Base-by-base conservation (phyloP, 1,139 yeast species). In the Yamadazyma friedrichii region DNA sequence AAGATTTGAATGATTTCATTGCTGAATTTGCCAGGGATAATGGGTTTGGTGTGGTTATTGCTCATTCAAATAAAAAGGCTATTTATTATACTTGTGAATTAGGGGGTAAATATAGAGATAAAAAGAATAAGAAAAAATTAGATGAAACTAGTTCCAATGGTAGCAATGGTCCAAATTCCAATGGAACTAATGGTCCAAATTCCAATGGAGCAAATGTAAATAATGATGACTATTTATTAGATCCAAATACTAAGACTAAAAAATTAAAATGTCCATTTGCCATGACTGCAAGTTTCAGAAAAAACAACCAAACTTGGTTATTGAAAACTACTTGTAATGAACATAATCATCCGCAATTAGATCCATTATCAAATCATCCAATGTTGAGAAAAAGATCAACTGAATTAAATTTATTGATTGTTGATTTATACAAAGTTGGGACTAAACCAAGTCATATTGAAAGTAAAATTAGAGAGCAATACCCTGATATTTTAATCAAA, bases 31-130 rank as follows among this genome's bases (percentile, higher is more conserved):
- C 82, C 20, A 64, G 78, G 38, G 80, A 75, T 51, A 76, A 78
- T 54, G 82, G 80, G 31, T 77, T 78, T 59, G 82, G 82, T 3
- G 78, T 77, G 34, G 82, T 78, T 22, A 77, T 78, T 58, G 80
- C 82, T 29, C 82, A 77, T 56, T 74, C 80, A 20, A 78, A 78
- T 56, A 72, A 70, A 46, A 78, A 78, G 55, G 82, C 82, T 31
- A 78, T 78, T 45, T 78, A 78, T 56, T 78, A 76, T 56, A 77
- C 82, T n/a, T 78, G 83, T 56, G 82, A 77, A 57, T 62, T 77
- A 36, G 82, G 82, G 33, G 82, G 82, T 17, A 65, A 76, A 33
- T 77, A 77, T 53, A 65, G 82, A 45, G 81, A 76, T 52, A 77
- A 77, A 52, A 74, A 74, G 56, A 64, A 66, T 45, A 69, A 67